Evolutionary conservation across 495 filamentous ascomycete genomes (phyloP), one percentile per base, ranked within the genome.

Genomic region (Penicillium roqueforti): DNA sequence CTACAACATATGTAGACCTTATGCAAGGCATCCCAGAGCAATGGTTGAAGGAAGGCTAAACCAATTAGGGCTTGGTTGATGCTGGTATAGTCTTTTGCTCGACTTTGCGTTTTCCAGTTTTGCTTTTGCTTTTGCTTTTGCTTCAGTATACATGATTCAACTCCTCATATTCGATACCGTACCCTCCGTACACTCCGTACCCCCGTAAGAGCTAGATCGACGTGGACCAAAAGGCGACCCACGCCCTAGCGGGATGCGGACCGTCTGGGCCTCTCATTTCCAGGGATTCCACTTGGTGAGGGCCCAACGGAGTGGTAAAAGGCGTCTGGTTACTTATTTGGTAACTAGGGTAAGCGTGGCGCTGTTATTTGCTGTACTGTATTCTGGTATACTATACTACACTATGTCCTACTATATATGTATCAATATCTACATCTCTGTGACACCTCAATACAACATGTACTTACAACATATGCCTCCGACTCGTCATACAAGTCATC

Each of bases 241-340:
- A 49, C 45, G 45, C 13, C 14, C 40, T 47, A 34, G 53, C 54
- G 54, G 57, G 57, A 57, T 25, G 57, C 54, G 58, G 58, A 26
- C 58, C 58, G 58, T 47, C 58, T 60, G 57, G 54, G 43, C 47
- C 53, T 50, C 36, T 29, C 48, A 51, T n/a, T 26, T 29, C 36
- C 37, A 40, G 7, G 36, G 38, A 34, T 31, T 48, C 19, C 19
- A 23, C 11, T 13, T 46, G 13, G 6, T 11, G 18, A 4, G 18
- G 18, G 18, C 18, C 38, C 38, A 11, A 10, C 18, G 16, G 18
- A 40, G 19, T 40, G 38, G 38, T 40, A 40, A 10, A 40, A 11
- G 28, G 28, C 28, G 28, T 29, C 28, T 10, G 22, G 22, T 23
- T 2, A 23, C 22, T 4, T 23, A 23, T 2, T n/a, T n/a, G 22